Evolutionary conservation across 2,329 filamentous ascomycete genomes (phyloP), one percentile per base, ranked within the genome.

Genomic region (Eurotiales sp.): DNA sequence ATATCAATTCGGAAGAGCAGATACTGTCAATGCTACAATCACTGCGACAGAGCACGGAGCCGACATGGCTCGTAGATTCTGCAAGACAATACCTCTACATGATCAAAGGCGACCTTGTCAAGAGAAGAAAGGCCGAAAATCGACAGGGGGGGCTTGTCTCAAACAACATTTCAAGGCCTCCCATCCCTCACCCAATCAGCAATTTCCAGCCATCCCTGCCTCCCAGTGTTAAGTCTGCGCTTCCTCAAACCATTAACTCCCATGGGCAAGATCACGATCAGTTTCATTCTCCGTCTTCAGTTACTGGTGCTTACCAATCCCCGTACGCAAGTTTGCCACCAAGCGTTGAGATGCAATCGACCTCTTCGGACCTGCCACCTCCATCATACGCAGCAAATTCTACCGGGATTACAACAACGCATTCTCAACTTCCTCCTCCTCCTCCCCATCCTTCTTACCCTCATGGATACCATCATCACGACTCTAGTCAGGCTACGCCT

Each of bases 21-120:
- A 74, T 90, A 14, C 75, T 78, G 49, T 70, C 78, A 17, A 86
- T 89, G 76, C 70, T 90, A 14, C 77, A 82, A 50, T 77, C 80
- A 0, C 65, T 90, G 19, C 82, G 82, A 59, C 67, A 73, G 48
- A 83, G 78, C 50, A 76, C 73, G 0, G 84, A 87, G 61, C 71
- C 76, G 10, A 70, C 69, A 22, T 71, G 78, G 17, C 63, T 82
- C 7, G 70, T 85, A 10, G 73, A 77, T 10, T 62, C 73, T 23
- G 83, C 83, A 2, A 74, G 70, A 36, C 78, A 76, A 54, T 85
- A 85, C 58, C 64, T 86, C 14, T 67, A 72, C 14, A 79, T 78
- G 3, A 72, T 85, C 40, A 79, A 82, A 52, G 77, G 78, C 6
- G 72, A 76, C 48, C 61, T 85, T 10, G 78, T 78, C 12, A 76